Base-by-base conservation (phyloP, 1,139 yeast genomes). In the Nakaseomyces kungkrabaensis region DNA sequence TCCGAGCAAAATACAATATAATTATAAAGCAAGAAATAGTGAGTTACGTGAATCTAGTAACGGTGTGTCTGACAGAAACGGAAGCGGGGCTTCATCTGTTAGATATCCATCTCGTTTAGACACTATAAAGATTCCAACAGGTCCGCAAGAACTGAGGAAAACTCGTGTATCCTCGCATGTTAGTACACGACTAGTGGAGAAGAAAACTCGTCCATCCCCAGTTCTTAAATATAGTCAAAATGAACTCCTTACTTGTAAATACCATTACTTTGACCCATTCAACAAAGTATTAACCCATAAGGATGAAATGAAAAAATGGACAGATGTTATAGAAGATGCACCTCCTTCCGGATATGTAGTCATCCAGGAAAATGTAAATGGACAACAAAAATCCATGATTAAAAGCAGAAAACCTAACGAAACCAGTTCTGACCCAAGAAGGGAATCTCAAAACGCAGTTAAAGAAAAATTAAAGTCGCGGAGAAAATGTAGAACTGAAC, bases 291-390 rank as follows among this genome's bases (percentile, higher is more conserved):
- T 65, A 29, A 49, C 56, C 22, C 58, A 65, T 51, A 50, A 43
- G 29, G 52, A 54, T 24, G 57, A 54, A 32, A 62, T 64, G 62
- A 44, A 47, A 6, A 50, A 52, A 13, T 65, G 67, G 68, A 55
- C 47, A 40, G 38, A 47, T 10, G 22, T 29, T 22, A 61, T 54
- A 49, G 26, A 45, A 10, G 60, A 56, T 49, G 57, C 50, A 68
- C 74, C 65, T 69, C 68, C 59, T 67, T 68, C 78, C 56, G 92
- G 85, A 54, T 89, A 86, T 5, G 87, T 82, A 29, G 55, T 73
- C 2, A 61, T 62, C 33, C 70, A 68, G 52, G 72, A 70, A 37
- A 63, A 68, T 54, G 63, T 65, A 57, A 74, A 67, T 46, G 76
- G 68, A 64, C 56, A 69, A 66, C 52, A 72, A 71, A 47, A 74